Percentiles rank a stretch among this genome's conserved stretches.
phyloP scores from a whole-genome alignment of 1,284 basidiomycete genomes.

The Puccinia brachypodii region DNA sequence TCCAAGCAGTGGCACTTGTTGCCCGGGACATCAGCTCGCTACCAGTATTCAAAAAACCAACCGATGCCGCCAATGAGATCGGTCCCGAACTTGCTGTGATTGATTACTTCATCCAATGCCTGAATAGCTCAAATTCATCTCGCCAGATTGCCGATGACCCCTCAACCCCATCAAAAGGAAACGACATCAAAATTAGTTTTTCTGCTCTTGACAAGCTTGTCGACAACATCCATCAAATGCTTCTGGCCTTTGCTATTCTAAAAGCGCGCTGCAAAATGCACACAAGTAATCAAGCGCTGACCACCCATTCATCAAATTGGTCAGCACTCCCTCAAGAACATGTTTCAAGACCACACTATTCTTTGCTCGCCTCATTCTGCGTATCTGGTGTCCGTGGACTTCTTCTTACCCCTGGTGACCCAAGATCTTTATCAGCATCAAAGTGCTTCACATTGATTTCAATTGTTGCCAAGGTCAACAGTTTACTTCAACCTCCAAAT shows the following conservation, averaged over 20 bases:
- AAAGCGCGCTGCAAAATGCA: background rate
- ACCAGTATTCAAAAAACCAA: background rate
- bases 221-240: constrained; percentile 9
- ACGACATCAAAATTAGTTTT: background rate
- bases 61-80: background rate
- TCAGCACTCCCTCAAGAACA: background rate
- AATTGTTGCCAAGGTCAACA: background rate
- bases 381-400: background rate
- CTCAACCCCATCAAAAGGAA: background rate
- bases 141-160: background rate
- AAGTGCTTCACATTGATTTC: constrained; percentile 1
- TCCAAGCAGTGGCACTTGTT: constrained; percentile 7
- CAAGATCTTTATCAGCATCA: background rate
- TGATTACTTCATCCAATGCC: background rate
- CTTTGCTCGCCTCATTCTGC: background rate
- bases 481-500: background rate
- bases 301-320: background rate
- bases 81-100: background rate
- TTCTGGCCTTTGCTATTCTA: background rate
- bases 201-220: background rate
- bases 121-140: background rate
- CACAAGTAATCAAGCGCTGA: background rate
- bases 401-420: background rate
- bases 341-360: background rate
- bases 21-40: background rate